phyloP scores from a whole-genome alignment of 2,329 filamentous ascomycete species.

The Leptographium flavum region DNA sequence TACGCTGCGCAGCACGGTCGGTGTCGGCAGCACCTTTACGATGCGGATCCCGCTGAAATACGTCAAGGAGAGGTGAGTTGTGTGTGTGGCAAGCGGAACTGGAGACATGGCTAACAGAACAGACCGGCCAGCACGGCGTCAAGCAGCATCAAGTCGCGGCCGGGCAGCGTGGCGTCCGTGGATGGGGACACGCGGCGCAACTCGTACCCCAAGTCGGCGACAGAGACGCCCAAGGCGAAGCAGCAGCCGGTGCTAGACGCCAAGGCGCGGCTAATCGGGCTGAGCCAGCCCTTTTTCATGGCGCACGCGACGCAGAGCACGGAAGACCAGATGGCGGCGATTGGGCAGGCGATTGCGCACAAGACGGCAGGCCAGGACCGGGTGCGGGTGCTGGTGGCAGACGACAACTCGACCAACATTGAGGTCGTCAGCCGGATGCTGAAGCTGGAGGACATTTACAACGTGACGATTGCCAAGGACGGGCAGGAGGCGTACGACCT shows the following conservation, averaged over 20 bases:
- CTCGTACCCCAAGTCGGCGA: conserved; percentile 14
- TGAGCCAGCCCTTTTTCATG: conserved; percentile 71
- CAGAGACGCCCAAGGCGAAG: conserved; percentile 13
- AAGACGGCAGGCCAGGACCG: conserved; percentile 42
- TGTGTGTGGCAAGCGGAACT: background rate
- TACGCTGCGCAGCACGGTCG: conserved; percentile 53
- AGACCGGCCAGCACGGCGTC: conserved; percentile 40
- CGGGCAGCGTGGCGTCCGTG: conserved; percentile 28
- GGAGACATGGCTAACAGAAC: background rate
- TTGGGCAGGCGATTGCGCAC: conserved; percentile 48
- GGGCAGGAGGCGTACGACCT: conserved; percentile 78
- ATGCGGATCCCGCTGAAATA: conserved; percentile 73
- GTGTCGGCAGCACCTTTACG: conserved; percentile 65
- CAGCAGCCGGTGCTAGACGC: conserved; percentile 38
- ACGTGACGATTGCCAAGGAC: conserved; percentile 77
- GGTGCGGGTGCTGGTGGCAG: conserved; percentile 73
- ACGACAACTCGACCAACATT: conserved; percentile 47
- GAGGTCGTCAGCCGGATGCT: conserved; percentile 47
- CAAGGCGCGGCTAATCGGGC: conserved; percentile 64
- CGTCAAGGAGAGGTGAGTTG: conserved; percentile 46
- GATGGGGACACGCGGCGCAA: conserved; percentile 22
- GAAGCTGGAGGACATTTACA: conserved; percentile 67
- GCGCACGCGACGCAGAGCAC: conserved; percentile 24
- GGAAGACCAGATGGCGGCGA: conserved; percentile 48
- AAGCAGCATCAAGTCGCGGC: conserved; percentile 36